These are phyloP conservation scores for Tetrastigma voinierianum DNA, from an alignment of 164 flowering plant genomes.

Conservation along the genomic window DNA sequence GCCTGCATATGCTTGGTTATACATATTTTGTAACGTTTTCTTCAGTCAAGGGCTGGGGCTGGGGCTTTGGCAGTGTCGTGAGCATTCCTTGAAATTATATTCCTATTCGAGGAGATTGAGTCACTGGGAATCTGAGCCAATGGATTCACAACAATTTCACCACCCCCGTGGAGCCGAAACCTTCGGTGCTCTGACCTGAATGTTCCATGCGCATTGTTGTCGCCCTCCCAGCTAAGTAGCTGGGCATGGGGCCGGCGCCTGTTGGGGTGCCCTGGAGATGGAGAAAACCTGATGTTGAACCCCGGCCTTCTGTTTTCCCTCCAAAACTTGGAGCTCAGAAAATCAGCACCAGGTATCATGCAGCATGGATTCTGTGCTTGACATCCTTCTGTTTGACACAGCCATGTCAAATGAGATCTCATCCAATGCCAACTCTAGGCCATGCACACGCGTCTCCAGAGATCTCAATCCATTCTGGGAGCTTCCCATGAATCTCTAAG, in stretches of 20 bases:
- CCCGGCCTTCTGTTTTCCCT: constrained; percentile 57
- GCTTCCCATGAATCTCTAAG: constrained; percentile 78
- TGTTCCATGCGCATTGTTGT: constrained; percentile 31
- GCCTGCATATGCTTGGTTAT: no score
- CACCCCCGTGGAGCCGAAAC: constrained; percentile 40
- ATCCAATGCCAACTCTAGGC: constrained; percentile 77
- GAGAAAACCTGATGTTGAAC: constrained; percentile 36
- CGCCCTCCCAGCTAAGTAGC: constrained; percentile 30
- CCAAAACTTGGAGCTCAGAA: constrained; percentile 85
- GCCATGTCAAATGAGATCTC: constrained; percentile 86
- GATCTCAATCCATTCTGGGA: constrained; percentile 80
- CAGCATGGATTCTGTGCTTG: constrained; percentile 57
- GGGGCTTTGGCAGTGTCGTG: no score
- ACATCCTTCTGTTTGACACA: constrained; percentile 59
- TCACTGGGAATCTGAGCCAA: constrained; percentile 58
- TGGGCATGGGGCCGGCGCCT: constrained; percentile 24
- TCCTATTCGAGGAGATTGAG: constrained; percentile 26
- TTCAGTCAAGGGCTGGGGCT: not conserved
- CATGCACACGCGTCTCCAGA: constrained; percentile 89
- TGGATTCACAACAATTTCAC: constrained; percentile 74
- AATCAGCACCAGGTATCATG: constrained; percentile 74
- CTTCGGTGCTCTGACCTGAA: constrained; percentile 38
- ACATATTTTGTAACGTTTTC: no score
- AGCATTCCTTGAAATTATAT: constrained; percentile 18
- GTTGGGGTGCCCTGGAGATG: constrained; percentile 37